phyloP scores from a whole-genome alignment of 805 yeast species.

The Wickerhamiella shivajii region DNA sequence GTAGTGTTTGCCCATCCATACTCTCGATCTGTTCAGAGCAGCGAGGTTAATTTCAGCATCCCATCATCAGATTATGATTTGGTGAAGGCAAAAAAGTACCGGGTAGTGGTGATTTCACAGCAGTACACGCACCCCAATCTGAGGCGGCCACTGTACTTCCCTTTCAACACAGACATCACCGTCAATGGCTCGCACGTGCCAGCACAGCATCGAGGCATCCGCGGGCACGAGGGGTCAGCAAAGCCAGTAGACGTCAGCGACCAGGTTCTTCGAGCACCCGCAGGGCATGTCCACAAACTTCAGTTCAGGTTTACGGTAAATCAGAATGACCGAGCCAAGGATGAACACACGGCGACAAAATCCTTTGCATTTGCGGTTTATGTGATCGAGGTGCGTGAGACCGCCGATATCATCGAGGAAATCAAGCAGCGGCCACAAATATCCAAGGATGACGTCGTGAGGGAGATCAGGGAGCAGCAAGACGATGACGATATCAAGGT shows the following conservation, averaged over 20 bases:
- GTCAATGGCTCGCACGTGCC: constrained; percentile 39
- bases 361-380: constrained; percentile 35
- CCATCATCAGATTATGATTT: no score
- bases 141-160: constrained; percentile 38
- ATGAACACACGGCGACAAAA: constrained; percentile 32
- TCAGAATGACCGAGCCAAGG: constrained; percentile 28
- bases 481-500: constrained; percentile 64
- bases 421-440: constrained; percentile 39
- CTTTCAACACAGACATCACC: constrained; percentile 53
- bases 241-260: constrained; percentile 68
- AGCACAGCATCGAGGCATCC: constrained; percentile 44
- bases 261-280: constrained; percentile 20
- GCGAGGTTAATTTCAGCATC: no score
- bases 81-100: constrained; percentile 22
- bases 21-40: no score
- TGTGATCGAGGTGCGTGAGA: constrained; percentile 36
- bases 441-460: constrained; percentile 33
- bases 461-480: constrained; percentile 27
- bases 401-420: constrained; percentile 29
- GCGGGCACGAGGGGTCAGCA: constrained; percentile 63
- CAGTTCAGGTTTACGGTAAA: constrained; percentile 2
- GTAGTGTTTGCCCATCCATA: constrained; percentile 1
- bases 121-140: constrained; percentile 11
- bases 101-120: constrained; percentile 41
- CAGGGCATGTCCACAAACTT: constrained; percentile 7